phyloP scores from a whole-genome alignment of 345 rosid genomes.

The Cardamine resedifolia region DNA sequence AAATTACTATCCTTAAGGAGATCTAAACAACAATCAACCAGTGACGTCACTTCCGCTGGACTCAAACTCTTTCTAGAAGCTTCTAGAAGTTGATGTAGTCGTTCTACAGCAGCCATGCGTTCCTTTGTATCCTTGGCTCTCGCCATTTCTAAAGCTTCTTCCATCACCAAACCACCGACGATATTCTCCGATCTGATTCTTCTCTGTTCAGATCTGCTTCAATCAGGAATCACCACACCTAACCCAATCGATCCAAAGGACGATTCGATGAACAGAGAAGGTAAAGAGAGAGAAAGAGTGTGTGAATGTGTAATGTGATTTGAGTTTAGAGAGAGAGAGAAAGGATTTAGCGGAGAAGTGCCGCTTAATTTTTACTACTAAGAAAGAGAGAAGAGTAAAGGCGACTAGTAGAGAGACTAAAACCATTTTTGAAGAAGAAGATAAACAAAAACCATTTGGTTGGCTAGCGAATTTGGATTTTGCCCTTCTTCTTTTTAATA shows the following conservation, averaged over 20 bases:
- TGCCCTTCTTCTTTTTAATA: conserved; percentile 33
- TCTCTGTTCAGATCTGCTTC: conserved; percentile 47
- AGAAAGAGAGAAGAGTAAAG: conserved; percentile 38
- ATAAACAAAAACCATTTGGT: conserved; percentile 32
- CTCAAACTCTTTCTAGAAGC: conserved; percentile 74
- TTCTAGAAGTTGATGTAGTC: conserved; percentile 86
- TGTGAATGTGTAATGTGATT: conserved; percentile 4
- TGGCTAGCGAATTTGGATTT: conserved; percentile 25
- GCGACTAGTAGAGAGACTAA: not conserved
- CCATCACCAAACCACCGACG: conserved; percentile 50
- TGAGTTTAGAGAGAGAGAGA: conserved; percentile 29
- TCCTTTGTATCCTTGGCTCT: conserved; percentile 99
- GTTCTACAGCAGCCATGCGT: conserved; percentile 99
- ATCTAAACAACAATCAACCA: conserved; percentile 94
- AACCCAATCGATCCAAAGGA: conserved; percentile 22
- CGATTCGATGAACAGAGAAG: conserved; percentile 4
- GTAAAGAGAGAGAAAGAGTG: not conserved
- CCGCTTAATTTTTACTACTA: conserved; percentile 37
- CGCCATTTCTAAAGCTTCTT: conserved; percentile 94
- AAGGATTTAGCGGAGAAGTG: conserved; percentile 44
- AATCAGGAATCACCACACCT: not conserved
- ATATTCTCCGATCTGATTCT: conserved; percentile 48
- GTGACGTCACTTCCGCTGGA: conserved; percentile 72
- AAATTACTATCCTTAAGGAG: conserved; percentile 95
- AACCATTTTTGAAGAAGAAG: conserved; percentile 33